Conservation (phyloP, 495 filamentous ascomycete genomes). For the Lophium mytilinum region DNA sequence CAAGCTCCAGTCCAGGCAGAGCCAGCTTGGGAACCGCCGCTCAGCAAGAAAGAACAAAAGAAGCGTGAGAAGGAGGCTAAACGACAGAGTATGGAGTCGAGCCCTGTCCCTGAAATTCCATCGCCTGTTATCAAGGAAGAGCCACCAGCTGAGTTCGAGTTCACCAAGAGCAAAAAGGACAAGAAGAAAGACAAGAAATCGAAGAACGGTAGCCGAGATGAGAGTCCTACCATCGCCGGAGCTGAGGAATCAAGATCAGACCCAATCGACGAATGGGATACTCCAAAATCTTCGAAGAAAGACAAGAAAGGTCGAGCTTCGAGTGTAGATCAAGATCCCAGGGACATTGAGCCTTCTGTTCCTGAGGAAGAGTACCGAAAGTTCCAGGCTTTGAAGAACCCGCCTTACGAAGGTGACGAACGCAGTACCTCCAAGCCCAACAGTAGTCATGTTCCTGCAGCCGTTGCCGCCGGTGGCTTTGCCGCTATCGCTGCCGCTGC, state of each 20-base stretch:
- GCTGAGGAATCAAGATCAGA: not conserved
- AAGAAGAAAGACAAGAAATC: slow-evolving; percentile 19
- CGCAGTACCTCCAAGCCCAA: not conserved
- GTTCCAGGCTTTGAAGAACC: not conserved
- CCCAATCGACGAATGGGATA: not conserved
- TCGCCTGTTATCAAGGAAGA: not conserved
- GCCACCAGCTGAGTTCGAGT: slow-evolving; percentile 3
- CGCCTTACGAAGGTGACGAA: not conserved
- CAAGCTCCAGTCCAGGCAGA: not conserved
- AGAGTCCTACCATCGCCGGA: not conserved
- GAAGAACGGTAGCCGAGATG: slow-evolving; percentile 7
- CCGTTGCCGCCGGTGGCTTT: slow-evolving; percentile 7
- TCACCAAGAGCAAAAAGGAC: slow-evolving; percentile 18
- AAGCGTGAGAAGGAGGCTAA: slow-evolving; percentile 2
- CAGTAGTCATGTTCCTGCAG: not conserved
- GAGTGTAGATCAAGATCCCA: slow-evolving; percentile 6
- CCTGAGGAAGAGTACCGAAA: not conserved
- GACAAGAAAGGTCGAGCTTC: not conserved
- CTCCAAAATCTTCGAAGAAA: not conserved
- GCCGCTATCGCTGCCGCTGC: slow-evolving; percentile 7
- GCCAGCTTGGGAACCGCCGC: not conserved
- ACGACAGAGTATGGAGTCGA: not conserved
- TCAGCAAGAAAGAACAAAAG: slow-evolving; percentile 24
- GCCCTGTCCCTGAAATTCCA: slow-evolving; percentile 1
- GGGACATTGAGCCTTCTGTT: slow-evolving; percentile 12